These are phyloP conservation scores for Sanghuangporus baumii DNA, from an alignment of 1,284 basidiomycete species.

Conservation along the genomic window DNA sequence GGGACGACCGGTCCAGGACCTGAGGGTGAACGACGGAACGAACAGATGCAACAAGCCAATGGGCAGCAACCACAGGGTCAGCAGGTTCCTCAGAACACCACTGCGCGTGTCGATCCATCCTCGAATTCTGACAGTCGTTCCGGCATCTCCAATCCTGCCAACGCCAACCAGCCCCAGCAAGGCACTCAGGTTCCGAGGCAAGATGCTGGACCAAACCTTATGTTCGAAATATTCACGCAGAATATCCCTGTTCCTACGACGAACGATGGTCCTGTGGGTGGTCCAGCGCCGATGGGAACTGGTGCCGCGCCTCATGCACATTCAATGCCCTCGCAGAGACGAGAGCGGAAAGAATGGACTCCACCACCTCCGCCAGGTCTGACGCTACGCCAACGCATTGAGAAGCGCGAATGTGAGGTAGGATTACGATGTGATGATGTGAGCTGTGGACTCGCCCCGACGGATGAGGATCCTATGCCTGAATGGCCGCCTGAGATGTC, in stretches of 20 bases:
- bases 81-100: neutral
- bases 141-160: neutral
- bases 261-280: neutral
- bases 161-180: neutral
- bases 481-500: slow-evolving; percentile 26
- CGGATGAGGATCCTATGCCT: slow-evolving; percentile 62
- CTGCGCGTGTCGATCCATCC: neutral
- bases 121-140: neutral
- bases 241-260: neutral
- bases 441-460: slow-evolving; percentile 67
- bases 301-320: neutral
- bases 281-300: neutral
- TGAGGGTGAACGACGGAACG: neutral
- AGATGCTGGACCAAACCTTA: neutral
- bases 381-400: slow-evolving; percentile 65
- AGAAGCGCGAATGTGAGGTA: slow-evolving; percentile 60
- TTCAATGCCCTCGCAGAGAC: neutral
- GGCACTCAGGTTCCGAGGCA: neutral
- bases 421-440: slow-evolving; percentile 65
- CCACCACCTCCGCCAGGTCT: slow-evolving; percentile 49
- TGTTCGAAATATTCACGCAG: slow-evolving; percentile 1
- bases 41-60: neutral
- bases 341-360: slow-evolving; percentile 34
- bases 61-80: no score
- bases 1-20: neutral